Evolutionary conservation across 352 stramenopile genomes (phyloP), one percentile per base, ranked within the genome.

Genomic region (Globisporangium alternatum): DNA sequence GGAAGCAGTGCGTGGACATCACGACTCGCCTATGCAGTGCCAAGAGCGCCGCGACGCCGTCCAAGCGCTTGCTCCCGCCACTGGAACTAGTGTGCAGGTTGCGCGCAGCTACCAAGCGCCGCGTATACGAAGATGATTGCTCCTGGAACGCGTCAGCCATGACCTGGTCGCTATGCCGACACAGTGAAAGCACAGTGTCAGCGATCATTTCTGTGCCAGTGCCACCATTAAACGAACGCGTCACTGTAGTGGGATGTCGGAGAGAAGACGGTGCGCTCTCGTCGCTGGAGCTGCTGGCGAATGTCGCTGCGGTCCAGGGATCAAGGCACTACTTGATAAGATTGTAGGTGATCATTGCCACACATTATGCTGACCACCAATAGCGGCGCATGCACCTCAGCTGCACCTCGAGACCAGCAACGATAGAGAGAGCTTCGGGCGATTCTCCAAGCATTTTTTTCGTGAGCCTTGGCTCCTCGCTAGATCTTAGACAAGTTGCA

Each of bases 251-350:
- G 39, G 9, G 6, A 13, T 56, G 6, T 39, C 5, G 22, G 19
- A 39, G 6, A 6, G 28, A 39, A 35, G 37, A 28, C 15, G 28
- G 1, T 17, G 5, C 12, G 22, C 3, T 12, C 1, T 65, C 59
- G 17, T 37, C 59, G 19, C 59, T 65, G 2, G 48, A 58, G 19
- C 48, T 65, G 5, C 48, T 65, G 7, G 59, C 59, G 1, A 39
- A 22, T 13, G 59, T 58, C 35, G 59, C 59, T 28, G 48, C 25
- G 25, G 25, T 10, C 13, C 13, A 65, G 6, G 35, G 55, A 65
- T 17, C 52, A 5, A 56, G 15, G 15, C 7, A 15, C 28, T 22
- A 8, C 22, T n/a, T 25, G 6, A 33, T 12, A 8, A 8, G 22
- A n/a, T 12, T 35, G 17, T 35, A 3, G 33, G 22, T 54, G 48